Evolutionary conservation across 2,329 filamentous ascomycete species (phyloP), one percentile per base, ranked within the genome.

Genomic region (Phaeophleospora eucalypticola): DNA sequence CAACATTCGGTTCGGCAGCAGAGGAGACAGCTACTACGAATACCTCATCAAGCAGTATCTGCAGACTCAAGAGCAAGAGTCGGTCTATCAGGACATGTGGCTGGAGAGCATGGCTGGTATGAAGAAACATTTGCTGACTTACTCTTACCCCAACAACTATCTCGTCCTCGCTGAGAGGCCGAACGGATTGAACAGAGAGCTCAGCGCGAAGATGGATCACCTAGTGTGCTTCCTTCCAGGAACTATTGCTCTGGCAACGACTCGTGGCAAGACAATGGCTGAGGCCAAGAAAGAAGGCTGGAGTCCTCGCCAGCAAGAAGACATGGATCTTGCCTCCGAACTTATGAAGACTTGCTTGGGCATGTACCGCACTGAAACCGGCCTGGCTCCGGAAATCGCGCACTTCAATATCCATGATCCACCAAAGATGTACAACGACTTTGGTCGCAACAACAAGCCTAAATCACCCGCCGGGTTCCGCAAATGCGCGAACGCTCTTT

Each of bases 21-120:
- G 93, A 51, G 93, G 93, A 37, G 93, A 98, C 72, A 96, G 90
- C 39, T 98, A 97, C 71, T 98, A 98, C 70, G 89, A 98, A 71
- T 98, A 98, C 67, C 81, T 98, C 41, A 94, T 97, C 74, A 98
- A 98, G 72, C 93, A 98, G 67, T 97, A 95, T 65, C 77, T 96
- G 16, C 93, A 98, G 68, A 98, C 93, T 10, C 87, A 87, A 46
- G 82, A 86, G 65, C 77, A 90, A 62, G 91, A 98, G 66, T 76
- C 82, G 0, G 71, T 97, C 14, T 98, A 98, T 68, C 76, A 84
- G 55, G 87, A 93, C 12, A 87, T 98, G 83, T 98, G 94, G 90
- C 78, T 91, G 33, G 86, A 98, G 65, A 78, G 89, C 12, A 74
- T 98, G 37, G 75, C 74, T 14, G 93, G 91, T 41, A 83, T 97